Conservation (phyloP, 108 stramenopile genomes). For the Tribonema minus region DNA sequence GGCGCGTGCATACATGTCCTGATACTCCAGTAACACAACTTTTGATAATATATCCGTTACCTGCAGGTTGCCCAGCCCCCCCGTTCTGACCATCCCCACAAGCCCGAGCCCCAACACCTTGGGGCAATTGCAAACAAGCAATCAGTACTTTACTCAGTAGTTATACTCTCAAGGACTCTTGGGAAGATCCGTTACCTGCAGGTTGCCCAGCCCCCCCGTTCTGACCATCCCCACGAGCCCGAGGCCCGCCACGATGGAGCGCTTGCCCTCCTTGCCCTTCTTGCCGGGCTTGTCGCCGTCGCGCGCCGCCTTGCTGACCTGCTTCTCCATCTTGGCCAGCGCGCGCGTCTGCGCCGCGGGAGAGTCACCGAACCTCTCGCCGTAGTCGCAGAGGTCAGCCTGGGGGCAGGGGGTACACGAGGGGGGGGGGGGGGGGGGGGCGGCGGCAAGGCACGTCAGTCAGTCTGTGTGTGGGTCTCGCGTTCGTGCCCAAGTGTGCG, state of each 20-base stretch:
- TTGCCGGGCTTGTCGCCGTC: constrained; percentile 19
- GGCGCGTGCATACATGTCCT: constrained; percentile 8
- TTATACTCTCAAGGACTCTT: no score
- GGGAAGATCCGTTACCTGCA: no score
- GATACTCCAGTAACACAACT: no score
- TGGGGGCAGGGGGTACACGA: no score
- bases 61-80: constrained; percentile 17
- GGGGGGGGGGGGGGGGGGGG: no score
- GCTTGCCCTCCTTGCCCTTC: constrained; percentile 18
- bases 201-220: constrained; percentile 10
- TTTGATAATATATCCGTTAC: no score
- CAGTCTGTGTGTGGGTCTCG: no score
- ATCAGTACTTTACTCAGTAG: no score
- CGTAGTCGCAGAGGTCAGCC: constrained; percentile 25
- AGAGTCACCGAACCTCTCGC: constrained; percentile 27
- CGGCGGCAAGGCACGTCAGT: no score
- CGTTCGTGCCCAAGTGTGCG: no score
- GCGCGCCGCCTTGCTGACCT: not conserved
- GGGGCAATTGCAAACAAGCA: no score
- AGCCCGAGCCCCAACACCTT: no score
- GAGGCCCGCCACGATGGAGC: constrained; percentile 13
- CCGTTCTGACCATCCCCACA: constrained; percentile 24
- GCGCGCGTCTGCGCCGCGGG: constrained; percentile 24
- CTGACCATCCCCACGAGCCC: constrained; percentile 34
- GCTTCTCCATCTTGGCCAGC: not conserved